A percentile compares a stretch with the other conserved stretches of the same genome.
Evolutionary conservation across 2,329 filamentous ascomycete genomes (phyloP).

Genomic region (Sporothrix mexicana): DNA sequence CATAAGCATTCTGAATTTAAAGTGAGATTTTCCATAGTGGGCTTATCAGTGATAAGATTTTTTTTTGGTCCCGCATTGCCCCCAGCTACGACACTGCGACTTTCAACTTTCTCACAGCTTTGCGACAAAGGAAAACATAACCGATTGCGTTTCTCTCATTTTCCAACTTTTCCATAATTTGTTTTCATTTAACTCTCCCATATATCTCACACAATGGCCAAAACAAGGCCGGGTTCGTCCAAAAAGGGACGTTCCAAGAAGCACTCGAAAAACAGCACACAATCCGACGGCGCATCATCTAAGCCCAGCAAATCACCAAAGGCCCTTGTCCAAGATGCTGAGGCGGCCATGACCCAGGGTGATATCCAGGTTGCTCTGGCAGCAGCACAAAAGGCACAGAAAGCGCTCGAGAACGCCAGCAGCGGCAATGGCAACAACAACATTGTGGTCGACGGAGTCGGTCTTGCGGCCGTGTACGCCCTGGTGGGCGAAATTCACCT

Average conservation of each 20-base stretch:
- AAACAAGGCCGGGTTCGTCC: slow-evolving; percentile 36
- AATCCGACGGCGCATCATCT: slow-evolving; percentile 7
- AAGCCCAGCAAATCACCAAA: slow-evolving; percentile 34
- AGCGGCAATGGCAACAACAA: slow-evolving; percentile 30
- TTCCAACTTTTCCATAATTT: background rate
- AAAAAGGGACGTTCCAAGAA: slow-evolving; percentile 35
- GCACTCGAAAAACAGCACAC: slow-evolving; percentile 17
- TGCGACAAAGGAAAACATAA: background rate
- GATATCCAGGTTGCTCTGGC: slow-evolving; percentile 42
- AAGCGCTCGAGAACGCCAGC: slow-evolving; percentile 37
- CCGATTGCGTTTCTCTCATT: background rate
- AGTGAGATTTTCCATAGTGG: background rate
- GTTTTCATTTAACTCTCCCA: background rate
- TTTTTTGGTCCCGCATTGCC: slow-evolving; percentile 27
- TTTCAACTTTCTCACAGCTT: background rate
- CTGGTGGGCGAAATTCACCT: slow-evolving; percentile 82
- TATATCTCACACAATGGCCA: slow-evolving; percentile 35
- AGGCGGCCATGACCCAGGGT: slow-evolving; percentile 46
- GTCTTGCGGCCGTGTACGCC: slow-evolving; percentile 67
- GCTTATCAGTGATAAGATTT: slow-evolving; percentile 35
- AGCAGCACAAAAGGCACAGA: slow-evolving; percentile 47
- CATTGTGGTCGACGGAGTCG: slow-evolving; percentile 36
- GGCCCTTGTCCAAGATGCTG: slow-evolving; percentile 44
- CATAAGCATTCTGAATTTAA: background rate
- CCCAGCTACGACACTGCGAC: background rate